phyloP scores from a whole-genome alignment of 495 filamentous ascomycete species.

The Barbatosphaeria neglecta region DNA sequence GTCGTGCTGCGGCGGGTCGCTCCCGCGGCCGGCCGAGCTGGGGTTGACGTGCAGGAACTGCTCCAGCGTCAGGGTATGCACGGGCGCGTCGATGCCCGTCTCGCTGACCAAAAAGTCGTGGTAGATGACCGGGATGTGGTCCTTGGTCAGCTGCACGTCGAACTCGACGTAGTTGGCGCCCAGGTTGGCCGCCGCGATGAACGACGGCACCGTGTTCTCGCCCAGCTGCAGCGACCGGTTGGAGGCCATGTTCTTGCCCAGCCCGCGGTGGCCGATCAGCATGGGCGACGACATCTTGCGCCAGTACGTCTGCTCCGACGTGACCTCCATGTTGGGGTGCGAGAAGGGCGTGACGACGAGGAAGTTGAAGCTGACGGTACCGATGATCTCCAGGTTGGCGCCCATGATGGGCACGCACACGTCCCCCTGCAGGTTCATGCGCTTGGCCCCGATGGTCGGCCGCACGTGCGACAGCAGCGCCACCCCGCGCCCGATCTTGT shows the following conservation, averaged over 20 bases:
- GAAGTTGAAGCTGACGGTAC: slow-evolving; percentile 92
- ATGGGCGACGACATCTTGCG: slow-evolving; percentile 58
- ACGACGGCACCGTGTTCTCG: slow-evolving; percentile 90
- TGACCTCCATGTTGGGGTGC: slow-evolving; percentile 87
- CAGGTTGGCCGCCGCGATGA: slow-evolving; percentile 89
- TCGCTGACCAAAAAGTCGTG: slow-evolving; percentile 98
- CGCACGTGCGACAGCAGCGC: slow-evolving; percentile 80
- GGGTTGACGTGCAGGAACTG: slow-evolving; percentile 85
- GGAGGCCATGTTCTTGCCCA: slow-evolving; percentile 80
- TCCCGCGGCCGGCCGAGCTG: slow-evolving; percentile 13
- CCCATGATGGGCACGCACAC: slow-evolving; percentile 79
- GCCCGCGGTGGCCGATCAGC: slow-evolving; percentile 87
- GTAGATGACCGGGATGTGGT: slow-evolving; percentile 97
- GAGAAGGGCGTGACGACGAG: slow-evolving; percentile 87
- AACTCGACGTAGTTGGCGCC: slow-evolving; percentile 88
- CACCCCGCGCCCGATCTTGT: slow-evolving; percentile 83
- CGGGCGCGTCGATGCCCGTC: slow-evolving; percentile 93
- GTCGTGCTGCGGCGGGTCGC: slow-evolving; percentile 9
- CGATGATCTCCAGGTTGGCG: slow-evolving; percentile 81
- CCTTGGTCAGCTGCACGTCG: slow-evolving; percentile 96
- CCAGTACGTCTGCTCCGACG: slow-evolving; percentile 89
- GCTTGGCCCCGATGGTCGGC: slow-evolving; percentile 59
- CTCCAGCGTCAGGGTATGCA: slow-evolving; percentile 88
- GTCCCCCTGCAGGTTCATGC: slow-evolving; percentile 86
- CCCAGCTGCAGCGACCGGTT: slow-evolving; percentile 83